These are phyloP conservation scores for Backusella luteola DNA, from an alignment of 192 early-diverging fungal species.

Conservation along the genomic window DNA sequence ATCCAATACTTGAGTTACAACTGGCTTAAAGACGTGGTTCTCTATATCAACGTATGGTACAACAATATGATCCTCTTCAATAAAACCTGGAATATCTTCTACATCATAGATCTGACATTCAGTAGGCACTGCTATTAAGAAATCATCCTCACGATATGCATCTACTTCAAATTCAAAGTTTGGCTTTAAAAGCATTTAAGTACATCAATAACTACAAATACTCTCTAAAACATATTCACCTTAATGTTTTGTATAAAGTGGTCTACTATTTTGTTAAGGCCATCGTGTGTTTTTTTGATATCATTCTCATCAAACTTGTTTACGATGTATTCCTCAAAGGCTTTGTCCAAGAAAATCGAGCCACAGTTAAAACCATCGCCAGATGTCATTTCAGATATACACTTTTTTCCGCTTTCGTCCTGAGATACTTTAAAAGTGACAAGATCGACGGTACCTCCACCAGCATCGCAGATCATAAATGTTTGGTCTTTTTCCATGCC, in stretches of 20 bases:
- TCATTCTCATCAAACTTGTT: slow-evolving; percentile 35
- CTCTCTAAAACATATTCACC: slow-evolving; percentile 8
- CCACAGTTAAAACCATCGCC: slow-evolving; percentile 52
- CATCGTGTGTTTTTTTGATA: slow-evolving; percentile 21
- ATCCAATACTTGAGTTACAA: slow-evolving; percentile 38
- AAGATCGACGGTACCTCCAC: slow-evolving; percentile 55
- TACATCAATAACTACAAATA: not conserved
- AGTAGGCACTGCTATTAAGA: slow-evolving; percentile 40
- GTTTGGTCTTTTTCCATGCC: slow-evolving; percentile 35
- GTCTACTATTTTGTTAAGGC: slow-evolving; percentile 37
- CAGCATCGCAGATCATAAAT: slow-evolving; percentile 53
- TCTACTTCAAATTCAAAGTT: slow-evolving; percentile 42
- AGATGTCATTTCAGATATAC: slow-evolving; percentile 45
- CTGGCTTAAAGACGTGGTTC: slow-evolving; percentile 48
- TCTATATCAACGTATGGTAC: slow-evolving; percentile 44
- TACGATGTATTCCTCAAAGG: slow-evolving; percentile 33
- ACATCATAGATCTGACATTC: slow-evolving; percentile 32
- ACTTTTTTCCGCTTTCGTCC: slow-evolving; percentile 7
- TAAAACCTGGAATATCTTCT: slow-evolving; percentile 37
- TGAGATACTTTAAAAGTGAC: slow-evolving; percentile 49
- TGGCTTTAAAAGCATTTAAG: slow-evolving; percentile 23
- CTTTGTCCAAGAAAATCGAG: slow-evolving; percentile 41
- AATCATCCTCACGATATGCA: slow-evolving; percentile 33
- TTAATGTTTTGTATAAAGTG: slow-evolving; percentile 41
- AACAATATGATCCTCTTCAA: slow-evolving; percentile 44